Evolutionary conservation across 306 rosid genomes (phyloP), one percentile per base, ranked within the genome.

Genomic region (Benincasa hispida): DNA sequence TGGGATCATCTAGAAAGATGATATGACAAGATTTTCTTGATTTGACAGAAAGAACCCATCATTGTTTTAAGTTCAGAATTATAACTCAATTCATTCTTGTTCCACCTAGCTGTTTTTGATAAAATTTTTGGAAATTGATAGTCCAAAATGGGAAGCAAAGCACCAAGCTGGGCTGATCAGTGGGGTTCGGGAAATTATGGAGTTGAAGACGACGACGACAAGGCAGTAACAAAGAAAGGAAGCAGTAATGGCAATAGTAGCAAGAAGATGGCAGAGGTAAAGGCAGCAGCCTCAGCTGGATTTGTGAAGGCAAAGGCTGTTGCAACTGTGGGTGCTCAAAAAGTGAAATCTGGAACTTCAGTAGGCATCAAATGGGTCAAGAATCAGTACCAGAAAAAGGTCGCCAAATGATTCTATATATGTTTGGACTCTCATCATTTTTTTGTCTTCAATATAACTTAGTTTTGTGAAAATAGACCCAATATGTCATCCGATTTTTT

Each of bases 111-210:
- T 19, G 47, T 58, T 35, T 32, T 19, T 32, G 50, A 65, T 65
- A 5, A 21, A 19, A 34, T 2, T 65, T 34, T 21, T 34, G 50
- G 57, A 77, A 70, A 8, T 7, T 42, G 41, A 70, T 25, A 70
- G 74, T 45, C 27, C 41, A n/a, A 57, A 57, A 90, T 88, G 93
- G 96, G 89, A 50, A 85, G 96, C 89, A 89, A 88, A 79, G 90
- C 87, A 81, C 91, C 96, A 30, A 88, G 77, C 77, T 92, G 96
- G 97, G 86, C 89, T 12, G 96, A 92, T 22, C 91, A 89, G 66
- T 89, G 97, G 93, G 91, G 96, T 62, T 48, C 76, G 0, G 86
- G 83, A 9, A 82, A 79, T 41, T 80, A 54, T n/a, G 90, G 83
- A 0, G 81, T 77, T 0, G 88, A 80, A 0, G 84, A 85, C 1